phyloP scores from a whole-genome alignment of 192 early-diverging fungal genomes.

The Backusella tarrabulga region DNA sequence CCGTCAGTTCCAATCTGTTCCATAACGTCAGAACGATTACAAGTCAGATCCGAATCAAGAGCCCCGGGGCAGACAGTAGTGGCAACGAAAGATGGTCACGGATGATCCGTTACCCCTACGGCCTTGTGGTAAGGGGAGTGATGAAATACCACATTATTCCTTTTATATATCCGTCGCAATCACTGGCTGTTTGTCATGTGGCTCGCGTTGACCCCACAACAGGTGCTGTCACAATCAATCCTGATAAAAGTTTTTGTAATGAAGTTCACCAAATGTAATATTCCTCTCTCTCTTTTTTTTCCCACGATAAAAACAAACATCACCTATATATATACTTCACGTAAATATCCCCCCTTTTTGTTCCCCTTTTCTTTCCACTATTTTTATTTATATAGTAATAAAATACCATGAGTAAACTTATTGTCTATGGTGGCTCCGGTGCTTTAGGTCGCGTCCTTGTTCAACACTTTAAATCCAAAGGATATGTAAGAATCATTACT shows the following conservation, averaged over 20 bases:
- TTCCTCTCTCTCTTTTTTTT: not conserved
- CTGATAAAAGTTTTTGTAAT: constrained; percentile 19
- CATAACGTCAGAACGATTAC: not conserved
- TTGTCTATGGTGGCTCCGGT: constrained; percentile 91
- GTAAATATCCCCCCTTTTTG: not conserved
- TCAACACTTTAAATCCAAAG: constrained; percentile 62
- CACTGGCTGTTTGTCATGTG: constrained; percentile 25
- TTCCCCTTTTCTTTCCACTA: not conserved
- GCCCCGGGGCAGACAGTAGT: constrained; percentile 32
- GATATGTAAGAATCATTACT: constrained; percentile 59
- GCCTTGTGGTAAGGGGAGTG: constrained; percentile 27
- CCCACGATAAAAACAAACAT: constrained; percentile 1
- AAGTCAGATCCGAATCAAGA: constrained; percentile 33
- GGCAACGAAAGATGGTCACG: constrained; percentile 41
- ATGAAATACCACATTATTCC: constrained; percentile 24
- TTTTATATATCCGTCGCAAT: constrained; percentile 7
- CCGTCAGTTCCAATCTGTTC: constrained; percentile 16
- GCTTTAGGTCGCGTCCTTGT: constrained; percentile 83
- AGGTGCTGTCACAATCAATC: constrained; percentile 15
- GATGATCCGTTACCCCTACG: constrained; percentile 37
- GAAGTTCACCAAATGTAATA: constrained; percentile 1
- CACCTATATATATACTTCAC: not conserved
- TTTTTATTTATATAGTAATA: constrained; percentile 4
- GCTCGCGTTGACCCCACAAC: constrained; percentile 28
- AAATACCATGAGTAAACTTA: constrained; percentile 53